These are phyloP conservation scores for Monilinia fructicola DNA, from an alignment of 2,329 filamentous ascomycete genomes.

Conservation along the genomic window DNA sequence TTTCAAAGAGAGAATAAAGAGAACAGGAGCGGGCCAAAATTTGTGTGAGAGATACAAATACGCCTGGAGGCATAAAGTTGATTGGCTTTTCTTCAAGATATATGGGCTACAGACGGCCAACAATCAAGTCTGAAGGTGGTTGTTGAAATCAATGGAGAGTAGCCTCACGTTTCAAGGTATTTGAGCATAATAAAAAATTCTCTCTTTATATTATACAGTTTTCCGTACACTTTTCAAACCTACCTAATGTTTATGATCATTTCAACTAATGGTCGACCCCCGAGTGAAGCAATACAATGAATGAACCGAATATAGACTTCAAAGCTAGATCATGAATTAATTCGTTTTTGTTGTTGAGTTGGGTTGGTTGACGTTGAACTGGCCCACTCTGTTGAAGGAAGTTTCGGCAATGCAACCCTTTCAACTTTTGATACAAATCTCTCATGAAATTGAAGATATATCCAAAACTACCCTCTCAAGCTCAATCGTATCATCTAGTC, in stretches of 20 bases:
- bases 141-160: neutral
- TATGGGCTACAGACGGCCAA: neutral
- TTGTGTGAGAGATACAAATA: neutral
- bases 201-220: neutral
- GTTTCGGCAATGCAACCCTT: no score
- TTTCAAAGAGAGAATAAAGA: neutral
- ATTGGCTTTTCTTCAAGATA: neutral
- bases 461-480: accelerated
- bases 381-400: neutral
- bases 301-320: no score
- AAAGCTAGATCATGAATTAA: neutral
- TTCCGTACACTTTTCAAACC: neutral
- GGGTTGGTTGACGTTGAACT: neutral
- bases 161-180: neutral
- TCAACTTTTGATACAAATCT: neutral
- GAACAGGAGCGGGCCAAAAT: neutral
- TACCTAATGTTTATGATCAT: no score
- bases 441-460: neutral
- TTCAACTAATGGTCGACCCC: neutral
- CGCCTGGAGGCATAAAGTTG: neutral
- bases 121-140: neutral
- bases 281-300: no score
- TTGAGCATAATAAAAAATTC: neutral
- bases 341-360: no score
- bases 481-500: accelerated